Evolutionary conservation across 2,329 filamentous ascomycete species (phyloP).

Genomic region (Penicillium sp.): DNA sequence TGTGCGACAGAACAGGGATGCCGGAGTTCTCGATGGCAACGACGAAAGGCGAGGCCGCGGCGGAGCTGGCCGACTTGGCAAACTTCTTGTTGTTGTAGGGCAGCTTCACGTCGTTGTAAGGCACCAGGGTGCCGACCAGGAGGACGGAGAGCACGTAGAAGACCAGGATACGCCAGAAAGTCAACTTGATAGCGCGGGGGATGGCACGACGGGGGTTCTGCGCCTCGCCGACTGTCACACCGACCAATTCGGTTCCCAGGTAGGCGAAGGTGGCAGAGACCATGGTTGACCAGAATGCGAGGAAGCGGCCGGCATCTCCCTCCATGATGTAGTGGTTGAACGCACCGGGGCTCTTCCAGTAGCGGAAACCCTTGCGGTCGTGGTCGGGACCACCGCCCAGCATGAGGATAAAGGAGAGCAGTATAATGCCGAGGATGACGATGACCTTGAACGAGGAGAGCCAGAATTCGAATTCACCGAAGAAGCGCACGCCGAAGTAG

Average conservation of each 20-base stretch:
- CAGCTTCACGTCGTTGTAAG: constrained; percentile 65
- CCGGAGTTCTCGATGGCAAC: constrained; percentile 68
- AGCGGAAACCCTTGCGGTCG: constrained; percentile 65
- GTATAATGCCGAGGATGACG: constrained; percentile 66
- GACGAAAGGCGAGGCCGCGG: constrained; percentile 72
- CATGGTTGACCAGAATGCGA: constrained; percentile 69
- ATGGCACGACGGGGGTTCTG: constrained; percentile 78
- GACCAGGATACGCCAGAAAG: constrained; percentile 78
- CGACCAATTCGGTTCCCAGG: constrained; percentile 74
- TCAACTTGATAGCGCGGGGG: constrained; percentile 75
- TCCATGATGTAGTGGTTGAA: constrained; percentile 53
- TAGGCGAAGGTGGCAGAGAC: constrained; percentile 79
- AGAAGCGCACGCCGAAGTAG: constrained; percentile 69
- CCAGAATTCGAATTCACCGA: constrained; percentile 67
- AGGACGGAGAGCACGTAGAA: constrained; percentile 78
- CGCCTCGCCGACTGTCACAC: constrained; percentile 76
- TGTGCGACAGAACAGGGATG: constrained; percentile 64
- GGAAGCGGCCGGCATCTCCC: constrained; percentile 56
- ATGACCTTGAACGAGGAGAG: constrained; percentile 67
- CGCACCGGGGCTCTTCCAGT: constrained; percentile 65
- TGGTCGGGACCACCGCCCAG: constrained; percentile 66
- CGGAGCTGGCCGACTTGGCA: constrained; percentile 48
- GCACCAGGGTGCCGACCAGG: constrained; percentile 74
- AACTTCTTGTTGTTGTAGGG: constrained; percentile 70
- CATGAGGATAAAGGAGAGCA: constrained; percentile 65